A percentile compares a stretch with the other conserved stretches of the same genome.
These are phyloP conservation scores for Teratosphaeria gauchensis DNA, from an alignment of 2,329 filamentous ascomycete species.

Conservation along the genomic window DNA sequence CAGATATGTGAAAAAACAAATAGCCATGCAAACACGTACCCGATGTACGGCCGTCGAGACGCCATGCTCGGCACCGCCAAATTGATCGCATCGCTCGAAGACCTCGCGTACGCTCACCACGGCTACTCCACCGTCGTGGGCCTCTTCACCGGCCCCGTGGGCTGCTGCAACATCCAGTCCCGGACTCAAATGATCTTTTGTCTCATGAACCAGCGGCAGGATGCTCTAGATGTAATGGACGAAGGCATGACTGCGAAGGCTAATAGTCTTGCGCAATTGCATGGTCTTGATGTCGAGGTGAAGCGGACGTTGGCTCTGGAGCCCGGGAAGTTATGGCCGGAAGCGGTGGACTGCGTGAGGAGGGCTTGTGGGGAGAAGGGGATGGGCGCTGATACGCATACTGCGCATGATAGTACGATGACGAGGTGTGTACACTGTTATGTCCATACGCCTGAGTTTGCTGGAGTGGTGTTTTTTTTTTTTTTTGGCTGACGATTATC, in stretches of 20 bases:
- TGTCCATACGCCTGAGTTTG: no score
- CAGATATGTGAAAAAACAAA: no score
- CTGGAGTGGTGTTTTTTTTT: no score
- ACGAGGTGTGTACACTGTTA: no score
- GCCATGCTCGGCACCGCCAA: slow-evolving; percentile 10
- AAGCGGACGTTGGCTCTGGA: neutral
- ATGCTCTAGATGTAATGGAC: no score
- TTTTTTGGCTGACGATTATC: no score
- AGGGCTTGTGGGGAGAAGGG: neutral
- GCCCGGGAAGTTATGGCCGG: neutral
- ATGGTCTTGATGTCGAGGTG: neutral
- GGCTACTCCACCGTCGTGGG: slow-evolving; percentile 6
- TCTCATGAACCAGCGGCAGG: slow-evolving; percentile 14
- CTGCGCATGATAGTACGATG: neutral
- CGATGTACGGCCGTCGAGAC: slow-evolving; percentile 19
- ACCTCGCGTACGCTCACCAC: no score
- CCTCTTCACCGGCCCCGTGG: slow-evolving; percentile 15
- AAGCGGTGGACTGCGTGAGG: neutral
- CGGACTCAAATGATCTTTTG: slow-evolving; percentile 17
- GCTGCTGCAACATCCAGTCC: slow-evolving; percentile 23
- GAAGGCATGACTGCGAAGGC: no score
- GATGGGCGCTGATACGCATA: neutral
- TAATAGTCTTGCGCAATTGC: no score
- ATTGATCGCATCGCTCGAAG: no score
- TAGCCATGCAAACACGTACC: slow-evolving; percentile 24